phyloP scores from a whole-genome alignment of 1,284 basidiomycete species.

The Tylopilus orsonianus region DNA sequence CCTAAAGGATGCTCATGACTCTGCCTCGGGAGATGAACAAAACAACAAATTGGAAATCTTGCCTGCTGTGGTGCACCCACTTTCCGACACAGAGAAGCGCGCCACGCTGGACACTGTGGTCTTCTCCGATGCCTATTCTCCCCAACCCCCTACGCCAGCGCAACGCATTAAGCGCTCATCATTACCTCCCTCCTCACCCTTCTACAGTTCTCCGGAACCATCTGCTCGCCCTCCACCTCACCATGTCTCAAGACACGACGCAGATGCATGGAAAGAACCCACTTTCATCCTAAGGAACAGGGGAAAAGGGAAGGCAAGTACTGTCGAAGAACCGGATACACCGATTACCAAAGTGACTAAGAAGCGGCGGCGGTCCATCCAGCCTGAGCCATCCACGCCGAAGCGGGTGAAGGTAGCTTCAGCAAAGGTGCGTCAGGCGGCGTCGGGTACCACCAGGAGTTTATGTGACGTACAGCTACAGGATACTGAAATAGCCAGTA shows the following conservation, averaged over 20 bases:
- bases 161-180: slow-evolving; percentile 21
- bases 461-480: not conserved
- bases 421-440: not conserved
- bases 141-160: slow-evolving; percentile 34
- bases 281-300: slow-evolving; percentile 28
- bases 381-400: slow-evolving; percentile 3
- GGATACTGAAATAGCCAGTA: not conserved
- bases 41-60: slow-evolving; percentile 1
- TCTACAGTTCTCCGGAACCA: slow-evolving; percentile 13
- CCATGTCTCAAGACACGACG: slow-evolving; percentile 17
- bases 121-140: slow-evolving; percentile 15
- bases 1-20: not conserved
- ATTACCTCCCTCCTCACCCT: slow-evolving; percentile 5
- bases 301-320: slow-evolving; percentile 20
- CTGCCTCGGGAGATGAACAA: not conserved
- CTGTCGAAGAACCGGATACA: slow-evolving; percentile 4
- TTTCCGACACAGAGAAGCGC: slow-evolving; percentile 2
- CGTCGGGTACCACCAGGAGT: not conserved
- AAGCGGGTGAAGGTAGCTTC: slow-evolving; percentile 17
- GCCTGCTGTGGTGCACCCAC: not conserved
- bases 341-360: not conserved
- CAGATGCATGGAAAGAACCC: slow-evolving; percentile 30
- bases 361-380: slow-evolving; percentile 20
- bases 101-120: not conserved
- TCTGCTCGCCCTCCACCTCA: not conserved